Evolutionary conservation across 768 basidiomycete genomes (phyloP).

Genomic region (Tulasnella sp.): DNA sequence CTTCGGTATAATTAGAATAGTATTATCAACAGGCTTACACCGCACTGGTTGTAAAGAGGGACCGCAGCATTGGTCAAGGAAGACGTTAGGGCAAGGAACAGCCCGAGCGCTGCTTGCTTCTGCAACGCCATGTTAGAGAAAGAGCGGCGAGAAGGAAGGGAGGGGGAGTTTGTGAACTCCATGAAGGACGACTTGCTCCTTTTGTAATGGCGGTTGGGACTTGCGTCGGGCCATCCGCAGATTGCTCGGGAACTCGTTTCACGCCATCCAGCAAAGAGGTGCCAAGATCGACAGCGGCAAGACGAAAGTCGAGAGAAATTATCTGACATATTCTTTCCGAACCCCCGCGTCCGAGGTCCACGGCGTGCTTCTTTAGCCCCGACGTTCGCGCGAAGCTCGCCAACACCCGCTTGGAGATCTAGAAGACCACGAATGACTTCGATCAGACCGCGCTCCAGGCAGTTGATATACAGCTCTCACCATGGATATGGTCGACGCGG

Average conservation of each 20-base stretch:
- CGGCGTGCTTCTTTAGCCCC: not conserved
- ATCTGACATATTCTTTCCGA: not conserved
- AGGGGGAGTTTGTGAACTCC: not conserved
- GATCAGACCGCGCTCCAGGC: not conserved
- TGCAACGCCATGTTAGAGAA: not conserved
- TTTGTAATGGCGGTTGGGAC: not conserved
- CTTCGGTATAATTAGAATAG: not conserved
- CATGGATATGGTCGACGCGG: not conserved
- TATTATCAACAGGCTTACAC: not conserved
- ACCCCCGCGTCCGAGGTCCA: not conserved
- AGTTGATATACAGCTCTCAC: not conserved
- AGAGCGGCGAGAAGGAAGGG: not conserved
- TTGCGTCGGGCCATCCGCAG: not conserved
- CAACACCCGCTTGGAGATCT: not conserved
- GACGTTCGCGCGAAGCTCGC: not conserved
- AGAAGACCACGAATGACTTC: not conserved
- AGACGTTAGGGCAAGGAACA: not conserved
- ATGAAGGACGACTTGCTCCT: not conserved
- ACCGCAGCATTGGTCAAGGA: not conserved
- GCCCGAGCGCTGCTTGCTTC: not conserved
- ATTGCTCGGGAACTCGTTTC: not conserved
- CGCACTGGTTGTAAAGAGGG: slow-evolving; percentile 6
- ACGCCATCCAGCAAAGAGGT: not conserved
- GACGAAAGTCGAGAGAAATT: not conserved
- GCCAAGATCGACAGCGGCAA: not conserved